A percentile compares a stretch with the other conserved stretches of the same genome.
Evolutionary conservation across 2,329 filamentous ascomycete genomes (phyloP).

Genomic region (Gliomastix tumulicola): DNA sequence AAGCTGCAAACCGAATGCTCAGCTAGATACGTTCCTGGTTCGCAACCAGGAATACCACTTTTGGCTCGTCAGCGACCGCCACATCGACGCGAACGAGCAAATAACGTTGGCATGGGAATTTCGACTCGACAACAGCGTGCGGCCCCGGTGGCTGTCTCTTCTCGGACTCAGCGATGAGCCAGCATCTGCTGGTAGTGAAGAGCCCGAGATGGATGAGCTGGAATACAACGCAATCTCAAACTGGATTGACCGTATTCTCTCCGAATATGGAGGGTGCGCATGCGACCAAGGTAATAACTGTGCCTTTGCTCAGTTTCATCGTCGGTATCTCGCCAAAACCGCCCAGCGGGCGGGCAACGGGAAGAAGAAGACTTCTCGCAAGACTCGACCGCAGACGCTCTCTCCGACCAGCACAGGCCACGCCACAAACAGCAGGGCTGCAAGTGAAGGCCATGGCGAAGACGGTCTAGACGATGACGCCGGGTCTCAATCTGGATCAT

Average conservation of each 20-base stretch:
- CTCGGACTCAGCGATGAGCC: conserved; percentile 58
- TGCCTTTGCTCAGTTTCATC: conserved; percentile 56
- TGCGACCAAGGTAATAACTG: conserved; percentile 60
- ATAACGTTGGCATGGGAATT: conserved; percentile 65
- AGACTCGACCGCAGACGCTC: conserved; percentile 45
- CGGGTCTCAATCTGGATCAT: conserved; percentile 36
- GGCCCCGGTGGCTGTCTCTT: conserved; percentile 47
- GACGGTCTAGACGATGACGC: conserved; percentile 46
- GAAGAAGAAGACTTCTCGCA: conserved; percentile 46
- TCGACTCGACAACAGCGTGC: conserved; percentile 48
- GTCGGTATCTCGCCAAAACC: conserved; percentile 43
- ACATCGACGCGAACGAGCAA: conserved; percentile 59
- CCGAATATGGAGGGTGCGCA: conserved; percentile 74
- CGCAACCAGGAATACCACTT: conserved; percentile 79
- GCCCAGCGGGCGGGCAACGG: conserved; percentile 25
- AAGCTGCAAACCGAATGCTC: conserved; percentile 87
- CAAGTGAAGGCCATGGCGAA: conserved; percentile 54
- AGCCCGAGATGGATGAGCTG: conserved; percentile 48
- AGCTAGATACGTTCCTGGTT: conserved; percentile 78
- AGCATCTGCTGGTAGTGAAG: conserved; percentile 37
- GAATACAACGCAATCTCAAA: conserved; percentile 55
- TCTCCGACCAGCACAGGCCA: conserved; percentile 58
- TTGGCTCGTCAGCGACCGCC: conserved; percentile 79
- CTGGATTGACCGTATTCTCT: conserved; percentile 64
- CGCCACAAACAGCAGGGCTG: conserved; percentile 55